phyloP scores from a whole-genome alignment of 345 rosid species.

The Eucalyptus albens region DNA sequence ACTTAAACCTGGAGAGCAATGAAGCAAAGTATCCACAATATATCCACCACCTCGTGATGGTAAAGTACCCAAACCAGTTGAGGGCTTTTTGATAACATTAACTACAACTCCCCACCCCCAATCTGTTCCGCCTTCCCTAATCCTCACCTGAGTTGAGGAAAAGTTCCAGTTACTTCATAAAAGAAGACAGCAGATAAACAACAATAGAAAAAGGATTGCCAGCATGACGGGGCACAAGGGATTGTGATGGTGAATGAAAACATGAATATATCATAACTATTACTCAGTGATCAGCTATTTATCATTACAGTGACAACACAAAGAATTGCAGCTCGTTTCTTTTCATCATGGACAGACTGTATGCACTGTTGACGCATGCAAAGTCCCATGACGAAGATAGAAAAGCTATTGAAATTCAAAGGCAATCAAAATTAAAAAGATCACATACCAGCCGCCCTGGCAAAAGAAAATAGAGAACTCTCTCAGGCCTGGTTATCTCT shows the following conservation, averaged over 20 bases:
- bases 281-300: background rate
- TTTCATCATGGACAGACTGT: background rate
- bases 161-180: background rate
- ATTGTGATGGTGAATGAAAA: background rate
- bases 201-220: background rate
- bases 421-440: background rate
- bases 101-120: constrained; percentile 99
- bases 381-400: background rate
- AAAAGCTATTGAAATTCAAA: background rate
- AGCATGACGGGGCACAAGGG: background rate
- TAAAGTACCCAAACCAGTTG: constrained; percentile 40
- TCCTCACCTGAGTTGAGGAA: constrained; percentile 51
- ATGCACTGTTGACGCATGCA: background rate
- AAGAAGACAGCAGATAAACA: background rate
- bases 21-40: constrained; percentile 88
- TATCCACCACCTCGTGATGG: constrained; percentile 64
- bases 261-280: background rate
- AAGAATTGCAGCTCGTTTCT: background rate
- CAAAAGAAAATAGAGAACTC: constrained; percentile 73
- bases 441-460: constrained; percentile 87
- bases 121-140: constrained; percentile 91
- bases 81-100: constrained; percentile 73
- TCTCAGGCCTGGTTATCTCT: constrained; percentile 95
- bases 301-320: background rate
- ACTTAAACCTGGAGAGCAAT: constrained; percentile 73